These are phyloP conservation scores for Phytopythium delawarense DNA, from an alignment of 352 stramenopile species.

Conservation along the genomic window DNA sequence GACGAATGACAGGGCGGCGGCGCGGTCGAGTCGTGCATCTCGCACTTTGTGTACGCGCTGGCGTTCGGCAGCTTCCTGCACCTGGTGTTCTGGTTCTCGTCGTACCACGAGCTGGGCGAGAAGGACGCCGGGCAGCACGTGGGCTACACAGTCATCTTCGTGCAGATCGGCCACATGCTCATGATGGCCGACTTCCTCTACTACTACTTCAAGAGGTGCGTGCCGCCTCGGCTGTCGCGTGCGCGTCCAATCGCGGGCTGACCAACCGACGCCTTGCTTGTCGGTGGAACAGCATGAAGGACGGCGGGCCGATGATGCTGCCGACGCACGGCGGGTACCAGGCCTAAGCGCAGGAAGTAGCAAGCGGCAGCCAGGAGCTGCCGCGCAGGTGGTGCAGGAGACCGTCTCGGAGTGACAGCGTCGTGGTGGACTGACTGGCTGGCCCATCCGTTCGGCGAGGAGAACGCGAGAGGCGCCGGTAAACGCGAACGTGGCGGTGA, in stretches of 20 bases:
- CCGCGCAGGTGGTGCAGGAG: conserved; percentile 10
- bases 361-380: background rate
- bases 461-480: background rate
- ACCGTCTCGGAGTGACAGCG: background rate
- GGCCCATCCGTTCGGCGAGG: background rate
- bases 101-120: conserved; percentile 97
- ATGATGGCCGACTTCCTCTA: conserved; percentile 99
- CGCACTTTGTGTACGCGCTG: conserved; percentile 96
- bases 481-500: background rate
- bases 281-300: conserved; percentile 66
- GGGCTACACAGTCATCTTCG: conserved; percentile 94
- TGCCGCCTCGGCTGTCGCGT: background rate
- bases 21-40: conserved; percentile 95
- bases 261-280: background rate
- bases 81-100: conserved; percentile 98
- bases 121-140: conserved; percentile 88
- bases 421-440: background rate
- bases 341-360: conserved; percentile 31
- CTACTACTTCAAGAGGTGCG: conserved; percentile 96
- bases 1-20: conserved; percentile 59
- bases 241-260: background rate
- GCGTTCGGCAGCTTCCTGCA: conserved; percentile 95
- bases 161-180: conserved; percentile 97
- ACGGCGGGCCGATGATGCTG: conserved; percentile 87
- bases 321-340: conserved; percentile 84